Evolutionary conservation across 2,329 filamentous ascomycete species (phyloP).

Genomic region (Talaromyces pinophilus): DNA sequence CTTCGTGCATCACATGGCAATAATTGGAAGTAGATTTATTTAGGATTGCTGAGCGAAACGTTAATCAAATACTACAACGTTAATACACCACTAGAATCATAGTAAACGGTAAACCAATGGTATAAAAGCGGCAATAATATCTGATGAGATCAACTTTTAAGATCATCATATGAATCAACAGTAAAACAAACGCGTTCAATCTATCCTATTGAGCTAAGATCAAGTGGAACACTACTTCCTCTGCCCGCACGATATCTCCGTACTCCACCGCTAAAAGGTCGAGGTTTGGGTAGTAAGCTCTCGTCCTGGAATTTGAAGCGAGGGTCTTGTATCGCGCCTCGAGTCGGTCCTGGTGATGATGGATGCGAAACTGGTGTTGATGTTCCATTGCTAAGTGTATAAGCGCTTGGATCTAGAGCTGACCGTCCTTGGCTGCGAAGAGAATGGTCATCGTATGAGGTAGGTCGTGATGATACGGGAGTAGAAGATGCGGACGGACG

Average conservation of each 20-base stretch:
- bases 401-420: slow-evolving; percentile 73
- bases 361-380: slow-evolving; percentile 32
- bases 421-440: slow-evolving; percentile 55
- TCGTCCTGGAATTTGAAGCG: slow-evolving; percentile 89
- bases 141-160: slow-evolving; percentile 1
- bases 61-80: slow-evolving; percentile 1
- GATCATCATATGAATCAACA: neutral
- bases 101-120: neutral
- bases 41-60: neutral
- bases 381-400: slow-evolving; percentile 69
- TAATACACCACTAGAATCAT: too few species aligned
- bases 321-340: slow-evolving; percentile 66
- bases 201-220: slow-evolving; percentile 58
- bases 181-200: slow-evolving; percentile 17
- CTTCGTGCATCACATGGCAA: neutral
- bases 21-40: neutral
- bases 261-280: slow-evolving; percentile 71
- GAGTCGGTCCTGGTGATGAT: slow-evolving; percentile 39
- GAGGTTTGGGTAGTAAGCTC: slow-evolving; percentile 76
- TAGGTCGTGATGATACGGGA: slow-evolving; percentile 38
- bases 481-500: slow-evolving; percentile 46
- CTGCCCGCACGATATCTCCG: slow-evolving; percentile 86
- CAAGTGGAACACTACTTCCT: slow-evolving; percentile 89
- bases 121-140: neutral
- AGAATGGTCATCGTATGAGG: slow-evolving; percentile 29